Conservation (phyloP, 2,329 filamentous ascomycete genomes). For the Gaeumannomyces sp. region DNA sequence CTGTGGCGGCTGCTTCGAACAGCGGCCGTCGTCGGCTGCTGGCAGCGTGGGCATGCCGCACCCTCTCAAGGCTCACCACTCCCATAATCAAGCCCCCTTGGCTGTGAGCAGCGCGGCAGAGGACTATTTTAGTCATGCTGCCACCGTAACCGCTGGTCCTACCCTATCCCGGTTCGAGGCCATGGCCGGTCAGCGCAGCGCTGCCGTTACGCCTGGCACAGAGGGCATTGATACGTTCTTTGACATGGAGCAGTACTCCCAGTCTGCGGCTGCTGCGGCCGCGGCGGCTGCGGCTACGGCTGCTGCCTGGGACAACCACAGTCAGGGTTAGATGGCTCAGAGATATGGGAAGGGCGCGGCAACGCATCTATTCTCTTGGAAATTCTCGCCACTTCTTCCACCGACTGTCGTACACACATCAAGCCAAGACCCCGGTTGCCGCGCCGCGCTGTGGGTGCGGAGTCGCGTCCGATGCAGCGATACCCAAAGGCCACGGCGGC, state of each 20-base stretch:
- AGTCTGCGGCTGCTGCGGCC: too few relatives aligned
- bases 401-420: too few relatives aligned
- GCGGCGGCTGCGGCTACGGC: too few relatives aligned
- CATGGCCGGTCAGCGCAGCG: neutral
- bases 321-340: neutral
- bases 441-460: too few relatives aligned
- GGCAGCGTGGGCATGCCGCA: neutral
- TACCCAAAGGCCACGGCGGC: too few relatives aligned
- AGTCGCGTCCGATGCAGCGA: too few relatives aligned
- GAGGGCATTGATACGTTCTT: neutral
- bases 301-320: neutral
- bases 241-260: neutral
- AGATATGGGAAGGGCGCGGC: neutral
- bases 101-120: neutral
- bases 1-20: neutral
- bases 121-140: neutral
- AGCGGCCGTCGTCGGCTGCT: too few relatives aligned
- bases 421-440: too few relatives aligned
- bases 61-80: neutral
- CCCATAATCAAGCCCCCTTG: neutral
- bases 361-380: neutral
- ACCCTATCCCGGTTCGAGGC: neutral
- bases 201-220: neutral
- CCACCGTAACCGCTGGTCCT: neutral
- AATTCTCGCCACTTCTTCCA: neutral